These are phyloP conservation scores for Schrenkiella parvula DNA, from an alignment of 345 rosid genomes.

Conservation along the genomic window DNA sequence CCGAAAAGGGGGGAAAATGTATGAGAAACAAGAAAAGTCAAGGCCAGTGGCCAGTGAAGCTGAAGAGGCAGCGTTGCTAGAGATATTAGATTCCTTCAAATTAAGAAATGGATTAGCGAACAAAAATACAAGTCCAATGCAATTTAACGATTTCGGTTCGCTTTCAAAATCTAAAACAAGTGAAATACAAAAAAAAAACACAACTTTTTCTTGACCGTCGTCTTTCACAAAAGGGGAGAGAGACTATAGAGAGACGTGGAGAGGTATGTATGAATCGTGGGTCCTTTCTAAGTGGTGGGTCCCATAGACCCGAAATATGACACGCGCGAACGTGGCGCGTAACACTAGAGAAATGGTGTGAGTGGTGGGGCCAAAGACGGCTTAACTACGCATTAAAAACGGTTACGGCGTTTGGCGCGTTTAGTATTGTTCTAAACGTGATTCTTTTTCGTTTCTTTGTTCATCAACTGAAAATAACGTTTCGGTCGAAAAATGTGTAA, in stretches of 20 bases:
- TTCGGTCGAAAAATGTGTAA: neutral
- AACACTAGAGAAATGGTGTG: neutral
- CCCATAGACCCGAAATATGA: neutral
- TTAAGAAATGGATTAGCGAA: neutral
- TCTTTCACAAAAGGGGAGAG: constrained; percentile 1
- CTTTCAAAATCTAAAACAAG: neutral
- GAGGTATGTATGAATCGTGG: constrained; percentile 24
- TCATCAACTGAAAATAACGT: constrained; percentile 3
- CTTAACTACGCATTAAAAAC: neutral
- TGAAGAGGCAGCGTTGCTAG: constrained; percentile 4
- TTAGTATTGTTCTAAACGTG: neutral
- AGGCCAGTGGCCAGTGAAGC: neutral
- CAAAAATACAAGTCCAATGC: neutral
- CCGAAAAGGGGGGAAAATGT: neutral
- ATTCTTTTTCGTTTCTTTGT: neutral
- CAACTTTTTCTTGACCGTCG: constrained; percentile 26
- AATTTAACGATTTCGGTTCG: neutral
- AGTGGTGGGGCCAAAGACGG: constrained; percentile 18
- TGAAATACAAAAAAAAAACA: neutral
- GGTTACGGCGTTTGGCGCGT: constrained; percentile 1
- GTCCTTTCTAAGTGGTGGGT: constrained; percentile 23
- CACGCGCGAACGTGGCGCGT: constrained; percentile 29
- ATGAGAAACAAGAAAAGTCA: neutral
- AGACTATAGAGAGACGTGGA: neutral
- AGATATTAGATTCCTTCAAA: neutral